phyloP scores from a whole-genome alignment of 176 grass and related monocot genomes.

The Oryza nivara region DNA sequence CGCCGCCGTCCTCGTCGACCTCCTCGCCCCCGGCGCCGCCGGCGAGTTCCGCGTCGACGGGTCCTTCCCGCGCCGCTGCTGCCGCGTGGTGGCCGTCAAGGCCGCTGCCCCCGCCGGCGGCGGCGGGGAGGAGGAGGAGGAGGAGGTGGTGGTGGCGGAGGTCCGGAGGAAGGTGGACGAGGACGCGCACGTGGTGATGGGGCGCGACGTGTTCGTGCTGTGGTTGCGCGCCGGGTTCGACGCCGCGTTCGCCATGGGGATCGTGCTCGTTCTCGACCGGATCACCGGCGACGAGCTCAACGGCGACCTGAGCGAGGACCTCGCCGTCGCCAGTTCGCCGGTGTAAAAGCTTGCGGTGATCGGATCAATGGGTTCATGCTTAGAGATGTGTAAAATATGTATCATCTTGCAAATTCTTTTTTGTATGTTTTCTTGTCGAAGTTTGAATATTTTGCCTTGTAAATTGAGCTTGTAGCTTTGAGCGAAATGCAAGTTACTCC shows the following conservation, averaged over 20 bases:
- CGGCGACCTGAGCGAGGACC: constrained; percentile 18
- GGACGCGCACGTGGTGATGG: constrained; percentile 69
- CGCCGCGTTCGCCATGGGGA: constrained; percentile 82
- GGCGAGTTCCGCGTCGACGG: constrained; percentile 82
- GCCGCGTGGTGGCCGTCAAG: constrained; percentile 56
- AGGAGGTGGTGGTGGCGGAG: constrained; percentile 62
- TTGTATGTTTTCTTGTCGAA: background rate
- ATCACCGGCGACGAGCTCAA: constrained; percentile 64
- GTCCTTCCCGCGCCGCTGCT: constrained; percentile 75
- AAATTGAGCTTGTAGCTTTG: constrained; percentile 33
- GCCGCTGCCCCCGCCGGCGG: background rate
- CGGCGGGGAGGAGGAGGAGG: background rate
- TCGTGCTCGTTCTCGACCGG: constrained; percentile 86
- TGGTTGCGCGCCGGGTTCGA: constrained; percentile 68
- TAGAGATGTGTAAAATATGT: background rate
- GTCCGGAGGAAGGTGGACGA: constrained; percentile 86
- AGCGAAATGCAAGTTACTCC: background rate
- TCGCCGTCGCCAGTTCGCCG: constrained; percentile 39
- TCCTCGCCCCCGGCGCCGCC: constrained; percentile 10
- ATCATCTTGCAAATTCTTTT: background rate
- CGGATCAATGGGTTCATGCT: constrained; percentile 9
- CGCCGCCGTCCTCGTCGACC: constrained; percentile 62
- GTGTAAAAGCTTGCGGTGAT: constrained; percentile 6
- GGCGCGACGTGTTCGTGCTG: constrained; percentile 83
- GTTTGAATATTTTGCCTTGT: constrained; percentile 33